Conservation (phyloP, 176 grass and related monocot species). For the Pontederia crassipes region DNA sequence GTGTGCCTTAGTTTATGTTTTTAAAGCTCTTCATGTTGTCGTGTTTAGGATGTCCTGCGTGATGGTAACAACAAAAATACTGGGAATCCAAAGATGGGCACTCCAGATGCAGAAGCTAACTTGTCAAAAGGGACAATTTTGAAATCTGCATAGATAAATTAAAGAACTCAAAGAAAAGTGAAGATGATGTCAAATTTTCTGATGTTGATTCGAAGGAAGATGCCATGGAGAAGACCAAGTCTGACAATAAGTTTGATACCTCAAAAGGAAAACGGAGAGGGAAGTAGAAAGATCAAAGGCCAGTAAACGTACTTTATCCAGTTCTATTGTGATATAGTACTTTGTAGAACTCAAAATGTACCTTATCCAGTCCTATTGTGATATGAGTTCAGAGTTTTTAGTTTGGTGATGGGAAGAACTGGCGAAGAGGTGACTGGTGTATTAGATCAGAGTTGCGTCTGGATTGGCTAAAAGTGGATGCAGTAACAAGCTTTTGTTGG, state of each 20-base stretch:
- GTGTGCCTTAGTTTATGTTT: not conserved
- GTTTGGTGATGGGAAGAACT: too few species aligned
- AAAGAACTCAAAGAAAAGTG: conserved; percentile 45
- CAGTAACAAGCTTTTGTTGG: too few species aligned
- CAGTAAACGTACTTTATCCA: not conserved
- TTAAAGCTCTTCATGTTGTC: not conserved
- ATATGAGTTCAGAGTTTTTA: too few species aligned
- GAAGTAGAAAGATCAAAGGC: conserved; percentile 39
- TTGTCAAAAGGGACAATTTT: conserved; percentile 22
- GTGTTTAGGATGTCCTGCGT: conserved; percentile 42
- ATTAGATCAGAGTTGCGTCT: too few species aligned
- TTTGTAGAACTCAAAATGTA: too few species aligned
- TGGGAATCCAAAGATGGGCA: conserved; percentile 27
- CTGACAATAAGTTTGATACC: conserved; percentile 42
- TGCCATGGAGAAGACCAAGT: conserved; percentile 26
- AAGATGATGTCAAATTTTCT: conserved; percentile 31
- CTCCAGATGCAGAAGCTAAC: conserved; percentile 44
- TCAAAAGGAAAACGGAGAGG: conserved; percentile 39
- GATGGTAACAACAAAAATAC: conserved; percentile 32
- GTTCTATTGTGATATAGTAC: too few species aligned
- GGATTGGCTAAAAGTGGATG: too few species aligned
- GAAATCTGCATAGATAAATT: conserved; percentile 44
- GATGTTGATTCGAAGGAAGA: conserved; percentile 58
- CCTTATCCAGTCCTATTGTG: too few species aligned
- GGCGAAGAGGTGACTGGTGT: too few species aligned